Evolutionary conservation across 768 basidiomycete genomes (phyloP).

Genomic region (Mycena sanguinolenta): DNA sequence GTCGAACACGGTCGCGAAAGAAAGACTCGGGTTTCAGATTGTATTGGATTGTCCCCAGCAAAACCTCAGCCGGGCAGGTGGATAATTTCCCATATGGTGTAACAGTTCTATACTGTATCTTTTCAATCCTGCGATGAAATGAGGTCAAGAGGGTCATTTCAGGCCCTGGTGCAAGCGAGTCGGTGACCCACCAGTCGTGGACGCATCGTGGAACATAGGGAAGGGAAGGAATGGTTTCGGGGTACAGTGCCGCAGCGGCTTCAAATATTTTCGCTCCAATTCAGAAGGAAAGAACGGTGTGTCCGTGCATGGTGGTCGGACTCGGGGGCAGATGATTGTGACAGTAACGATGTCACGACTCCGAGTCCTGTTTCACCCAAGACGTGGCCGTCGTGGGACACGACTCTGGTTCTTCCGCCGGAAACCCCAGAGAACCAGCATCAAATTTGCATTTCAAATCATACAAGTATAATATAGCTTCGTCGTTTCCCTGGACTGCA

Average conservation of each 20-base stretch:
- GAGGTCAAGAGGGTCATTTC: not conserved
- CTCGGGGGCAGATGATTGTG: too few relatives aligned
- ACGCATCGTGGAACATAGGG: not conserved
- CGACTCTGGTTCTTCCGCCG: too few relatives aligned
- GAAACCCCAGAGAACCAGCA: too few relatives aligned
- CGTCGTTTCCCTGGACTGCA: too few relatives aligned
- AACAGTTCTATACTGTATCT: not conserved
- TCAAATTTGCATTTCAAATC: too few relatives aligned
- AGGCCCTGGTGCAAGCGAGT: not conserved
- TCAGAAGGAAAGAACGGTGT: not conserved
- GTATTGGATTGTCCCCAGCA: not conserved
- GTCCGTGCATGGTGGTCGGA: not conserved
- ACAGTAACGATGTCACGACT: too few relatives aligned
- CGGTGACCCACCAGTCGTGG: not conserved
- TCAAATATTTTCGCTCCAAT: slow-evolving; percentile 9
- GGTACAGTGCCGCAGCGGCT: not conserved
- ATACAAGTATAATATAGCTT: too few relatives aligned
- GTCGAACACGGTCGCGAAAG: not conserved
- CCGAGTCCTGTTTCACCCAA: too few relatives aligned
- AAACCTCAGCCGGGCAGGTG: not conserved
- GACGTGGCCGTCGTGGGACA: too few relatives aligned
- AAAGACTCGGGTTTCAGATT: not conserved
- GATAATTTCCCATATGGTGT: not conserved
- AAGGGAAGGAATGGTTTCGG: slow-evolving; percentile 1
- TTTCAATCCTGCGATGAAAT: not conserved